These are phyloP conservation scores for Curvularia lunata DNA, from an alignment of 2,329 filamentous ascomycete species.

Conservation along the genomic window DNA sequence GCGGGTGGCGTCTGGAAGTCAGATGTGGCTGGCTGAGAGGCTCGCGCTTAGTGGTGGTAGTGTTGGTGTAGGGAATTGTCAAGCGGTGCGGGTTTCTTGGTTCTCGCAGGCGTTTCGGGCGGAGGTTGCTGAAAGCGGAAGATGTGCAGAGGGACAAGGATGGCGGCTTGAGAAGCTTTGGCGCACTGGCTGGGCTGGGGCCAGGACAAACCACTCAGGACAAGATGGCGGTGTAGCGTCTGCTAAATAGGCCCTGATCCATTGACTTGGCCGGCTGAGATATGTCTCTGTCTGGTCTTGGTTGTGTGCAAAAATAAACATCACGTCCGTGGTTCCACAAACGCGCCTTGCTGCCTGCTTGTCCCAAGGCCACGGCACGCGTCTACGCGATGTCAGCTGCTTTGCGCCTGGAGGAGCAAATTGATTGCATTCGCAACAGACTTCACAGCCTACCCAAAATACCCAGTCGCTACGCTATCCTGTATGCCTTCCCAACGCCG, in stretches of 20 bases:
- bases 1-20: neutral
- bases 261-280: slow-evolving; percentile 2
- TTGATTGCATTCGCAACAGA: neutral
- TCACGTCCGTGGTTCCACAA: slow-evolving; percentile 15
- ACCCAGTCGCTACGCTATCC: slow-evolving; percentile 1
- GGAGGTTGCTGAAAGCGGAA: slow-evolving; percentile 20
- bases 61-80: slow-evolving; percentile 2
- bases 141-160: slow-evolving; percentile 16
- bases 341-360: slow-evolving; percentile 26
- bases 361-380: slow-evolving; percentile 13
- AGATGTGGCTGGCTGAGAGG: neutral
- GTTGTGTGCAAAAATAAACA: neutral
- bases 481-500: neutral
- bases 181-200: slow-evolving; percentile 17
- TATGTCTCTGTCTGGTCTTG: slow-evolving; percentile 3
- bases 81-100: neutral
- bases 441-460: neutral
- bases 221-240: slow-evolving; percentile 24
- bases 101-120: slow-evolving; percentile 1
- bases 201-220: slow-evolving; percentile 17
- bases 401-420: slow-evolving; percentile 9
- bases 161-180: slow-evolving; percentile 21
- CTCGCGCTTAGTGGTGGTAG: neutral
- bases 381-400: slow-evolving; percentile 37
- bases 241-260: slow-evolving; percentile 9